A percentile compares a stretch with the other conserved stretches of the same genome.
Evolutionary conservation across 495 filamentous ascomycete species (phyloP).

Genomic region (Neurospora sp.): DNA sequence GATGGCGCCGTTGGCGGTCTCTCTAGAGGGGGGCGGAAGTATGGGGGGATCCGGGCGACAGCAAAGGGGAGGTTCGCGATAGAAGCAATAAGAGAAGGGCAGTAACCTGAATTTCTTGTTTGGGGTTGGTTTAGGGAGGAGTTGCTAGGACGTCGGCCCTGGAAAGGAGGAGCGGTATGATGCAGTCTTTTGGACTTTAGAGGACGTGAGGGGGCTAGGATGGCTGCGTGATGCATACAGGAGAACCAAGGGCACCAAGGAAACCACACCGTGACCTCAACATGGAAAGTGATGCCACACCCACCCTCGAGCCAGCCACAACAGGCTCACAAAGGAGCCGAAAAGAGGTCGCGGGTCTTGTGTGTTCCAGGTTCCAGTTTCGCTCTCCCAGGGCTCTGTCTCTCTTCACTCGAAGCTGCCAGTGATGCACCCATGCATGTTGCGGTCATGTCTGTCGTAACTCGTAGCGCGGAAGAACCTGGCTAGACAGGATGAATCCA

Average conservation of each 20-base stretch:
- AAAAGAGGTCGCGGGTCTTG: not conserved
- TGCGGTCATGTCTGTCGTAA: not conserved
- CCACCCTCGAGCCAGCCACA: not conserved
- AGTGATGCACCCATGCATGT: not conserved
- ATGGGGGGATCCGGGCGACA: slow-evolving; percentile 4
- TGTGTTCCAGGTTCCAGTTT: not conserved
- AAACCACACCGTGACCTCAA: not conserved
- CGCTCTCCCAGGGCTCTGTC: not conserved
- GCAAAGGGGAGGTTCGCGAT: slow-evolving; percentile 7
- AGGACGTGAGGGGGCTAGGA: not conserved
- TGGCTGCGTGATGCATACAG: not conserved
- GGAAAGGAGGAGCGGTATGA: not conserved
- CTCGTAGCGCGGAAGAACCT: not conserved
- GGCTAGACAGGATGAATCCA: not conserved
- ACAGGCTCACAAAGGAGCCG: not conserved
- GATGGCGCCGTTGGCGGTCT: slow-evolving; percentile 2
- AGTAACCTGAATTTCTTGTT: not conserved
- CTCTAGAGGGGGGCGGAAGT: slow-evolving; percentile 1
- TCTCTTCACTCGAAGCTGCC: not conserved
- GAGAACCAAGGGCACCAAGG: not conserved
- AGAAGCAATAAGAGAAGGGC: not conserved
- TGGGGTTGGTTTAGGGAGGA: not conserved
- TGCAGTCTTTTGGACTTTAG: not conserved
- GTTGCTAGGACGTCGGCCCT: not conserved
- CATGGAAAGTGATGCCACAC: not conserved